Evolutionary conservation across 1,284 basidiomycete genomes (phyloP).

Genomic region (Apiotrichum porosum): DNA sequence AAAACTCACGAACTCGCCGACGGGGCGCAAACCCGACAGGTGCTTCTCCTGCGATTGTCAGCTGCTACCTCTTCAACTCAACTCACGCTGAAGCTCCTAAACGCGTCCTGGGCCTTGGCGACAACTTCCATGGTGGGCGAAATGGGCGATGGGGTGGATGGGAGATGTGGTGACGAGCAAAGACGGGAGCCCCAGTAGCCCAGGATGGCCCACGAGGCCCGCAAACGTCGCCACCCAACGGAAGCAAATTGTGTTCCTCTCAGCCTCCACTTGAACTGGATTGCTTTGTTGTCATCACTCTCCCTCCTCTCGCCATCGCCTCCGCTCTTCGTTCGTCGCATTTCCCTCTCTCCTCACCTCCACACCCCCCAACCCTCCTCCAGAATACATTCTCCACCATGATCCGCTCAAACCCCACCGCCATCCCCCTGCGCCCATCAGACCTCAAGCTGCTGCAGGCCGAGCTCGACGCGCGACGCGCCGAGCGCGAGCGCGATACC

Average conservation of each 20-base stretch:
- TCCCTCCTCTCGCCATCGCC: no score
- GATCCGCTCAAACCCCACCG: slow-evolving; percentile 46
- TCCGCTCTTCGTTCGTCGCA: no score
- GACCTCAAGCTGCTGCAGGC: slow-evolving; percentile 41
- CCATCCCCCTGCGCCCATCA: slow-evolving; percentile 39
- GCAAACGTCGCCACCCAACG: no score
- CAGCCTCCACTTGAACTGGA: no score
- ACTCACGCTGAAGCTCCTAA: slow-evolving; percentile 30
- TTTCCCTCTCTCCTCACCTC: no score
- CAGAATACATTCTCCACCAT: slow-evolving; percentile 19
- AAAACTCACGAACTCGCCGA: slow-evolving; percentile 37
- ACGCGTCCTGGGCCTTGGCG: slow-evolving; percentile 24
- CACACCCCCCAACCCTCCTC: neutral
- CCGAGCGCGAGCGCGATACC: slow-evolving; percentile 1
- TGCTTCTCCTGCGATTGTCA: slow-evolving; percentile 29
- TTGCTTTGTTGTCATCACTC: no score
- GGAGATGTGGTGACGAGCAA: neutral
- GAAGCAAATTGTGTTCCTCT: no score
- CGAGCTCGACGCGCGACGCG: slow-evolving; percentile 36
- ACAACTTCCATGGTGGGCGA: slow-evolving; percentile 23
- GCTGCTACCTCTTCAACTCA: neutral
- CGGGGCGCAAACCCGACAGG: slow-evolving; percentile 34
- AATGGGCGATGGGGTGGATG: neutral
- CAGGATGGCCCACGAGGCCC: no score
- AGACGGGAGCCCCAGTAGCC: no score